Conservation (phyloP, 768 basidiomycete genomes). For the Lactarius indigo region DNA sequence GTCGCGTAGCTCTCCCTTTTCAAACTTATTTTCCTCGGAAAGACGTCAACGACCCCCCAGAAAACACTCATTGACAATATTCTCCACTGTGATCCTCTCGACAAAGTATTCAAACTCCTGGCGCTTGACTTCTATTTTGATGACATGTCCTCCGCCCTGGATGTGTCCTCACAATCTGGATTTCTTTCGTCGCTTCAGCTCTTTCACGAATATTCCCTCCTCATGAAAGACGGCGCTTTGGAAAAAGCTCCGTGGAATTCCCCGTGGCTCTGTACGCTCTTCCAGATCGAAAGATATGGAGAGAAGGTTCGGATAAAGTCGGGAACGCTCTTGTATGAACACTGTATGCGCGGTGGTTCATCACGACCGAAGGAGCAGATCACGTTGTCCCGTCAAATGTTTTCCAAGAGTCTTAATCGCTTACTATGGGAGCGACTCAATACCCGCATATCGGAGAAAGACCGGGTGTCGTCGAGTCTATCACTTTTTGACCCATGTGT, state of each 20-base stretch:
- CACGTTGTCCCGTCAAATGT: slow-evolving; percentile 3
- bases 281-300: slow-evolving; percentile 12
- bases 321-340: neutral
- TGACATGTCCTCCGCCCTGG: slow-evolving; percentile 15
- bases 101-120: slow-evolving; percentile 7
- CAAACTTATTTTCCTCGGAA: neutral
- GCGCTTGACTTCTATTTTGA: slow-evolving; percentile 12
- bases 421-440: slow-evolving; percentile 8
- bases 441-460: slow-evolving; percentile 1
- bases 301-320: neutral
- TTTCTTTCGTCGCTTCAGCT: slow-evolving; percentile 9
- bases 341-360: no score
- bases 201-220: slow-evolving; percentile 10
- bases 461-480: neutral
- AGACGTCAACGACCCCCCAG: neutral
- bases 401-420: neutral
- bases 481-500: slow-evolving; percentile 16
- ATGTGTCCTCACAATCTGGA: slow-evolving; percentile 9
- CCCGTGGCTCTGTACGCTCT: slow-evolving; percentile 11
- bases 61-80: slow-evolving; percentile 2
- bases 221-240: slow-evolving; percentile 11
- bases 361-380: neutral
- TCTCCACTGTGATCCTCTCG: slow-evolving; percentile 2
- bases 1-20: slow-evolving; percentile 10
- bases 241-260: slow-evolving; percentile 16